Conservation (phyloP, 441 rosid genomes). For the Populus hybrid region DNA sequence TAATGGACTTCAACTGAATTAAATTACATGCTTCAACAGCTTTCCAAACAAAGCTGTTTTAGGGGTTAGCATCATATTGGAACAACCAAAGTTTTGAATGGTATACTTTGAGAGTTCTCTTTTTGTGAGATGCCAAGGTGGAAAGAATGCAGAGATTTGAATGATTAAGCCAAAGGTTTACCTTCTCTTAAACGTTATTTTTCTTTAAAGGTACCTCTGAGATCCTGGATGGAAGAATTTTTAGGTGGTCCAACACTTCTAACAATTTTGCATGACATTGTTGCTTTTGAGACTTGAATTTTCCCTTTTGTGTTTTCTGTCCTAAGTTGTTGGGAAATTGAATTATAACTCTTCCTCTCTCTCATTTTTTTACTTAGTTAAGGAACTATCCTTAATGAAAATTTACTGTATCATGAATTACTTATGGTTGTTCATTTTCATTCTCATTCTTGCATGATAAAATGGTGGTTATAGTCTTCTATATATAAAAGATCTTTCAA, state of each 20-base stretch:
- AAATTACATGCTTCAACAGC: background rate
- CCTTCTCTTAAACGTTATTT: background rate
- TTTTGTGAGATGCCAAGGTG: background rate
- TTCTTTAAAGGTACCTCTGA: background rate
- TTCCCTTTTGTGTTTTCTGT: background rate
- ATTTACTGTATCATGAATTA: background rate
- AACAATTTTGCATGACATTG: background rate
- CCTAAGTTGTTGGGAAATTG: background rate
- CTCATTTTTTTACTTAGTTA: background rate
- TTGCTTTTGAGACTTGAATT: background rate
- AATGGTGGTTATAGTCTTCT: background rate
- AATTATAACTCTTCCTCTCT: background rate
- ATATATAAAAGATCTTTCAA: background rate
- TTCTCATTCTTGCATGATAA: background rate
- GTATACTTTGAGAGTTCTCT: background rate
- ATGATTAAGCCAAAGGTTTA: background rate
- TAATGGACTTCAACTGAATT: background rate
- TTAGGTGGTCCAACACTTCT: background rate
- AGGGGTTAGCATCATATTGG: background rate
- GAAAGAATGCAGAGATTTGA: background rate
- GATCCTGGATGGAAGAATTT: background rate
- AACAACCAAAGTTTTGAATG: background rate
- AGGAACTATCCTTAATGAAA: background rate
- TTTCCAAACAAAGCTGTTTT: background rate
- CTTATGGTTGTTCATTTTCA: background rate